Evolutionary conservation across 495 filamentous ascomycete genomes (phyloP), one percentile per base, ranked within the genome.

Genomic region (Trichoderma gamsii): DNA sequence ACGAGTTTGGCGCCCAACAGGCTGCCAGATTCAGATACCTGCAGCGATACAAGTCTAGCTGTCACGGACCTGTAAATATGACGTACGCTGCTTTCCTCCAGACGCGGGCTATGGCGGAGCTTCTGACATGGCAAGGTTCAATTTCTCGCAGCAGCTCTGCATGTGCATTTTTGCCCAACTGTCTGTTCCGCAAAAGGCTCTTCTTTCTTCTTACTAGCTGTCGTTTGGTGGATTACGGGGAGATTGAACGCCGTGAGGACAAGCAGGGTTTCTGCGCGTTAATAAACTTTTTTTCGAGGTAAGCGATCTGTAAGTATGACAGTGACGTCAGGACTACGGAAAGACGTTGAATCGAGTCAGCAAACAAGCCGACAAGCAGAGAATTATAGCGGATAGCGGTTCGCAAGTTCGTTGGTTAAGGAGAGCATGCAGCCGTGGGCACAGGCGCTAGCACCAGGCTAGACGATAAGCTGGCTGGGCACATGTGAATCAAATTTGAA

Each of bases 321-420:
- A 4, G 49, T 61, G 56, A 61, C 56, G 56, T 61, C 56, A 61
- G 56, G 25, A 56, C 51, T 56, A 25, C 21, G 51, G 51, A 23
- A 21, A 56, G 8, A 21, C 4, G n/a, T 12, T 16, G n/a, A 23
- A 23, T n/a, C n/a, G 21, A 56, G 51, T 25, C 43, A 46, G 12
- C 43, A 18, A 46, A 23, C 51, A 0, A 56, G 44, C n/a, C 44
- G 13, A 4, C 44, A 49, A 15, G n/a, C 44, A 16, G 3, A 0
- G 15, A 13, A 1, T 11, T n/a, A n/a, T 49, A 16, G 44, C 15
- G 44, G 44, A 49, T 38, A 38, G 35, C 35, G 35, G 35, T 9
- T 49, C 4, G 29, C 29, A 29, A 29, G 29, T 29, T 29, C 1
- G 44, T 49, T 11, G 12, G 44, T 49, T 49, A 9, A 5, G 35